Evolutionary conservation across 106 monocot genomes (phyloP), one percentile per base, ranked within the genome.

Genomic region (Vanilla planifolia): DNA sequence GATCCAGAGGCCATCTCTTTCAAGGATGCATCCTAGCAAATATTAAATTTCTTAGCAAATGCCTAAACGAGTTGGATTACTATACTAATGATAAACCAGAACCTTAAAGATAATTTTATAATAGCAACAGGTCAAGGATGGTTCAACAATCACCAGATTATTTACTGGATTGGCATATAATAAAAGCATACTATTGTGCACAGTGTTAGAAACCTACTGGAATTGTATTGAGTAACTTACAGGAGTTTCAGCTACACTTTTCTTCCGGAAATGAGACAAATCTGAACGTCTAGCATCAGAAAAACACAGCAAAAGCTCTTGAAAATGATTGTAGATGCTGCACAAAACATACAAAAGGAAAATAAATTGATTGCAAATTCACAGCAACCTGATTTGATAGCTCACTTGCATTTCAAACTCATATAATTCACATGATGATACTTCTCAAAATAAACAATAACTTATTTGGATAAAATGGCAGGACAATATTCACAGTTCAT

Each of bases 271-370:
- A 36, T 15, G 5, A 13, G 9, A 23, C 6, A 50, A 50, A 4
- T 65, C 25, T 3, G 64, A 51, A 34, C 43, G 36, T n/a, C 25
- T 59, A 61, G 53, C 62, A 60, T 48, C 34, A 33, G 79, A 73
- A 19, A 87, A 28, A 28, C 60, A 75, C 7, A 36, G 52, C 3
- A 87, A 61, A 67, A 87, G 63, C 64, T 76, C 76, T 59, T 71
- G 75, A 40, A 82, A 69, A 72, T 82, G 75, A 76, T 87, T 87
- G 59, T 87, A 87, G 33, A 75, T 87, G 53, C 87, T 87, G 67
- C 62, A 86, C 53, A n/a, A 48, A 44, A 45, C 23, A 16, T 34
- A 58, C 15, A 25, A 59, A 8, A 39, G 32, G 17, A 60, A 63
- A 29, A 47, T 2, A 19, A 57, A 36, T 0, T 19, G 35, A n/a